Evolutionary conservation across 345 rosid genomes (phyloP).

Genomic region (Brassica cretica): DNA sequence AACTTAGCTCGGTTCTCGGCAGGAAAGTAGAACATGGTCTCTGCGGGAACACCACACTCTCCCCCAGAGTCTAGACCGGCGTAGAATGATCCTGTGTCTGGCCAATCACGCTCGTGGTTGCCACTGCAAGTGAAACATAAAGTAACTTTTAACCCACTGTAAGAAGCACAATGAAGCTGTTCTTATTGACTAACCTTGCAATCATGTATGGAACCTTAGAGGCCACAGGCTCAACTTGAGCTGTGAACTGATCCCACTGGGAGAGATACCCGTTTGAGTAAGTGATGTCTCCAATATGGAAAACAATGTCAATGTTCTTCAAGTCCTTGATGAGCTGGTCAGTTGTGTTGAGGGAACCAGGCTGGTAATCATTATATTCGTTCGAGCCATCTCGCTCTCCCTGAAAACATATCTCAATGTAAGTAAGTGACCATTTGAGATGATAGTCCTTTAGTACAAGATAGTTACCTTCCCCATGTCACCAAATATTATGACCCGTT

Average conservation of each 20-base stretch:
- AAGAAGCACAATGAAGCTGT: slow-evolving; percentile 12
- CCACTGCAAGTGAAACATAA: slow-evolving; percentile 47
- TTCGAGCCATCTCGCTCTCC: slow-evolving; percentile 83
- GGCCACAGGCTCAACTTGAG: slow-evolving; percentile 77
- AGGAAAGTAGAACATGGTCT: slow-evolving; percentile 66
- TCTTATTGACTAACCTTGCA: slow-evolving; percentile 53
- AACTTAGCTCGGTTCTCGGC: slow-evolving; percentile 66
- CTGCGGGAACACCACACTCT: slow-evolving; percentile 65
- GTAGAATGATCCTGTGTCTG: slow-evolving; percentile 65
- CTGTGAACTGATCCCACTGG: slow-evolving; percentile 89
- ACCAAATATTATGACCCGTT: slow-evolving; percentile 76
- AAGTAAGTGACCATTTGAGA: slow-evolving; percentile 7
- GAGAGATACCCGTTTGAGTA: slow-evolving; percentile 79
- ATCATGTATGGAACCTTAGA: slow-evolving; percentile 70
- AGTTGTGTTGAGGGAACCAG: slow-evolving; percentile 72
- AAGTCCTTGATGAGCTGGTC: slow-evolving; percentile 70
- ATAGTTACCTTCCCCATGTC: slow-evolving; percentile 84
- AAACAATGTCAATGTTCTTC: slow-evolving; percentile 60
- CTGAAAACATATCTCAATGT: slow-evolving; percentile 41
- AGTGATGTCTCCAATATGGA: slow-evolving; percentile 71
- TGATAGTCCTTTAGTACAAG: background rate
- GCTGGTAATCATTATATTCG: slow-evolving; percentile 71
- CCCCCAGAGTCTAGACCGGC: slow-evolving; percentile 60
- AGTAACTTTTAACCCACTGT: background rate
- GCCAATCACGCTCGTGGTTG: slow-evolving; percentile 83